phyloP scores from a whole-genome alignment of 306 rosid species.

The Sechiopsis laciniata region DNA sequence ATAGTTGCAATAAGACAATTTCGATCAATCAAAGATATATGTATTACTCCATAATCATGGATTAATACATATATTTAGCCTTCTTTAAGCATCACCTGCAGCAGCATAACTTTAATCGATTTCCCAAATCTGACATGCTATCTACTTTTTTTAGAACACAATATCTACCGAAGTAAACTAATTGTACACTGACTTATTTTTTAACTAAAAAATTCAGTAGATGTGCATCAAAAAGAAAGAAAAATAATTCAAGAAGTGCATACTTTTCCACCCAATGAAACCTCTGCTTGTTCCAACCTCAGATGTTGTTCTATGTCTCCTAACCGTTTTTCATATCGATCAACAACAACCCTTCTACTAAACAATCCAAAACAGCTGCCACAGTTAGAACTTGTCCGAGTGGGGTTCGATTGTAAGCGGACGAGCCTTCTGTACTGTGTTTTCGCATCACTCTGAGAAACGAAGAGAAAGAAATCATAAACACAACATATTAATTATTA shows the following conservation, averaged over 20 bases:
- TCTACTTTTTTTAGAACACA: background rate
- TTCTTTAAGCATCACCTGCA: no score
- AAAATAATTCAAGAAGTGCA: constrained; percentile 32
- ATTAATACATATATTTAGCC: no score
- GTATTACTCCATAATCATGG: no score
- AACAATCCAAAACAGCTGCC: constrained; percentile 48
- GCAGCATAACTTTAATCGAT: background rate
- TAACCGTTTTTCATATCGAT: constrained; percentile 61
- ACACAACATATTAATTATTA: background rate
- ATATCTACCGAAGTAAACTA: background rate
- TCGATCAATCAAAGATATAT: no score
- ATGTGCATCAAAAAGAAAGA: constrained; percentile 19
- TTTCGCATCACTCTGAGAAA: constrained; percentile 52
- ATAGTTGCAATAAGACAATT: no score
- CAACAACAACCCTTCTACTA: constrained; percentile 39
- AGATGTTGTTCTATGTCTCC: constrained; percentile 67
- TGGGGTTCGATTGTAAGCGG: constrained; percentile 45
- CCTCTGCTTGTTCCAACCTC: constrained; percentile 59
- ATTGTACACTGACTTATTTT: background rate
- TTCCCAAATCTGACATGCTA: background rate
- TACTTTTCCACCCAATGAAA: constrained; percentile 67
- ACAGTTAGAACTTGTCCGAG: constrained; percentile 27
- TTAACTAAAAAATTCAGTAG: background rate
- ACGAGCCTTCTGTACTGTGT: constrained; percentile 37
- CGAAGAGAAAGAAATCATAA: constrained; percentile 21